These are phyloP conservation scores for Erigeron philadelphicus DNA, from an alignment of 140 eudicot species.

Conservation along the genomic window DNA sequence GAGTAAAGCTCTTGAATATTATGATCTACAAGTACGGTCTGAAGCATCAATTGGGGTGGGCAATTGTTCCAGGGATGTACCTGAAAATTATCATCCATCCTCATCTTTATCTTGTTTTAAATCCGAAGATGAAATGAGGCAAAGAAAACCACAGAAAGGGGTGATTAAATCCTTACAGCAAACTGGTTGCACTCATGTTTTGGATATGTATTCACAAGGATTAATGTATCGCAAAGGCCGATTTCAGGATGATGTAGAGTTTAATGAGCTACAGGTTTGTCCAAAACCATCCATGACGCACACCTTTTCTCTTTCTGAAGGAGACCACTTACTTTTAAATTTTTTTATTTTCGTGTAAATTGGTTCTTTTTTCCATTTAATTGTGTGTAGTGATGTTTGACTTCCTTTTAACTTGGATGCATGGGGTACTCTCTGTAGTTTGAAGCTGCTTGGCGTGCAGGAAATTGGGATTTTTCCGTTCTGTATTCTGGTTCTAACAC, in stretches of 20 bases:
- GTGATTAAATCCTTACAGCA: constrained; percentile 87
- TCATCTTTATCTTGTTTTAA: constrained; percentile 30
- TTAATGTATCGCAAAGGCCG: constrained; percentile 64
- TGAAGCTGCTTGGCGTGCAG: constrained; percentile 99
- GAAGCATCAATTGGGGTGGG: constrained; percentile 39
- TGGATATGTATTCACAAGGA: constrained; percentile 93
- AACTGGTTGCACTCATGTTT: constrained; percentile 82
- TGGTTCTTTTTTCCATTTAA: constrained; percentile 8
- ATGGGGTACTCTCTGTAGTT: constrained; percentile 47
- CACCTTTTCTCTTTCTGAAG: background rate
- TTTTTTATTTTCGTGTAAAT: background rate
- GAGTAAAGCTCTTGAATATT: constrained; percentile 96
- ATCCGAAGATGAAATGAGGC: constrained; percentile 43
- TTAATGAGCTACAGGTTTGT: constrained; percentile 87
- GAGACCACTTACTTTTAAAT: background rate
- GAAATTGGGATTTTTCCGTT: constrained; percentile 90
- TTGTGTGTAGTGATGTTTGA: constrained; percentile 14
- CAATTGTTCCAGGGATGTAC: constrained; percentile 23
- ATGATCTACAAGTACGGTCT: constrained; percentile 79
- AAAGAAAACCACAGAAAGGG: constrained; percentile 75
- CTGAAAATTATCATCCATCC: constrained; percentile 29
- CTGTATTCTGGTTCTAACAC: constrained; percentile 39
- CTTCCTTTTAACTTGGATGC: constrained; percentile 6
- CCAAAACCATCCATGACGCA: background rate
- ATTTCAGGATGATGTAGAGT: constrained; percentile 76